A percentile compares a stretch with the other conserved stretches of the same genome.
phyloP scores from a whole-genome alignment of 352 stramenopile species.

The Thraustotheca clavata region DNA sequence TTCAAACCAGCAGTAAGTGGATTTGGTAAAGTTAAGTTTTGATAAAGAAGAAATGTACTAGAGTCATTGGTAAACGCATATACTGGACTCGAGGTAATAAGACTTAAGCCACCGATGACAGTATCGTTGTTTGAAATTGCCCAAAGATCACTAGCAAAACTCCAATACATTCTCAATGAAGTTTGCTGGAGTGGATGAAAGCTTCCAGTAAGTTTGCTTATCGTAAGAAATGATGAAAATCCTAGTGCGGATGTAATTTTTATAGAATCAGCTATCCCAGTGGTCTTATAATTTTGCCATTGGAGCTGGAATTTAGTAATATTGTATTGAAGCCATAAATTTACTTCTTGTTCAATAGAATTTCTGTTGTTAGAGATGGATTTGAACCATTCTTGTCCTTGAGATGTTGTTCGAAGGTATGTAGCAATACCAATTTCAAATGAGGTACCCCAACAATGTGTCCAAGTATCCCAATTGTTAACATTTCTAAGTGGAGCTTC shows the following conservation, averaged over 20 bases:
- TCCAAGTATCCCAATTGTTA: background rate
- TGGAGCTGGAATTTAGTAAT: background rate
- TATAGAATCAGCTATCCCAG: background rate
- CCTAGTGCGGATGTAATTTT: background rate
- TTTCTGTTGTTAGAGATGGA: background rate
- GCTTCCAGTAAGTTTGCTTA: background rate
- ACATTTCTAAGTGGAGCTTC: conserved; percentile 8
- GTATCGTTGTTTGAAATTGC: background rate
- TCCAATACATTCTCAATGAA: background rate
- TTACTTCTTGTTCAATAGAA: background rate
- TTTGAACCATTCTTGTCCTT: background rate
- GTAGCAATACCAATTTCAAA: conserved; percentile 10
- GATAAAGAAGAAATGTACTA: background rate
- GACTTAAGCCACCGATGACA: background rate
- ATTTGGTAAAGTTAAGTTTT: background rate
- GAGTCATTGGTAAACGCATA: conserved; percentile 7
- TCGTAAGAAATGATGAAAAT: background rate
- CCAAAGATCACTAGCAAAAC: background rate
- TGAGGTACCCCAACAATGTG: background rate
- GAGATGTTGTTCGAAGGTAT: background rate
- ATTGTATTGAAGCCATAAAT: background rate
- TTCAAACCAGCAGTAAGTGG: background rate
- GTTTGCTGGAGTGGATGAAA: background rate
- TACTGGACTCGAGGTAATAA: background rate
- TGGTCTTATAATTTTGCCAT: conserved; percentile 17